These are phyloP conservation scores for Mortierella sp. DNA, from an alignment of 371 early-diverging fungal species.

Conservation along the genomic window DNA sequence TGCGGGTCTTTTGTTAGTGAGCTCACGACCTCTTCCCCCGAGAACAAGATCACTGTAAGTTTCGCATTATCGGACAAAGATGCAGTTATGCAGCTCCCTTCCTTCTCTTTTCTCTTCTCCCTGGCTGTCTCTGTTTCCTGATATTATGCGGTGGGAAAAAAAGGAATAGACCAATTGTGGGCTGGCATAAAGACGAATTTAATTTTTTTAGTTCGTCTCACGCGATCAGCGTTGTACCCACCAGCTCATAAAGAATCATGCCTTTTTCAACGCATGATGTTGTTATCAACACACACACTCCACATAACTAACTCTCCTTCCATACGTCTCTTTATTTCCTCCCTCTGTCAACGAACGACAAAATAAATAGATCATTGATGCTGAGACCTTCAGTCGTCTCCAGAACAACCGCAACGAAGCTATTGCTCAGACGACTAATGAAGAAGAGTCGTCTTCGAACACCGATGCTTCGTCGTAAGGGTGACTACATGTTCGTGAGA, in stretches of 20 bases:
- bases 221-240: too few species aligned
- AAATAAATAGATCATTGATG: constrained; percentile 38
- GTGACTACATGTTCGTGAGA: too few species aligned
- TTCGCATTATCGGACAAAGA: not conserved
- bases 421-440: not conserved
- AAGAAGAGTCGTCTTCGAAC: not conserved
- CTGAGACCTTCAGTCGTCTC: constrained; percentile 35
- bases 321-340: too few species aligned
- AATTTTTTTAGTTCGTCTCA: too few species aligned
- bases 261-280: too few species aligned
- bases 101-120: constrained; percentile 14
- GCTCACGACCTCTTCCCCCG: constrained; percentile 23
- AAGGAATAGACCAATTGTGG: not conserved
- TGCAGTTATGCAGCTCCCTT: constrained; percentile 1
- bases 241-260: too few species aligned
- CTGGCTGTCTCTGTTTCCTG: not conserved
- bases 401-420: constrained; percentile 18
- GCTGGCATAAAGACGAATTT: too few species aligned
- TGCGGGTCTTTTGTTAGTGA: not conserved
- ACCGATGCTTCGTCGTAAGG: too few species aligned
- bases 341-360: not conserved
- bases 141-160: not conserved
- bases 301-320: not conserved
- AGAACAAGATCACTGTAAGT: constrained; percentile 51
- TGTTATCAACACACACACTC: too few species aligned